Percentiles rank a stretch among this genome's conserved stretches.
These are phyloP conservation scores for Geotrichum cucujoidarum DNA, from an alignment of 1,139 yeast genomes.

Conservation along the genomic window DNA sequence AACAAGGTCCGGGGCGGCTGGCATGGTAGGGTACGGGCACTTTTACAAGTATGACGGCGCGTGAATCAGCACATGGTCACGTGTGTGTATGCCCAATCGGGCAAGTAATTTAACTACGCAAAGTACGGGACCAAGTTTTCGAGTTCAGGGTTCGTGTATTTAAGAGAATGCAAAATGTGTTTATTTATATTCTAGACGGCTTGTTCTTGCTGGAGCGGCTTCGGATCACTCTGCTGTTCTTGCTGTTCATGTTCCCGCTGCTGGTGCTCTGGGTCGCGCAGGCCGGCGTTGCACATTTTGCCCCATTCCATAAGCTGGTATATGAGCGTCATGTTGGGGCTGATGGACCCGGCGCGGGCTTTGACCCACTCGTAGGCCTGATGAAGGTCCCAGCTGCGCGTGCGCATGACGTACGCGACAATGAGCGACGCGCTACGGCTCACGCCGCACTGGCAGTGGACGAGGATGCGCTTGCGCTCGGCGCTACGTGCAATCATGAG, in stretches of 20 bases:
- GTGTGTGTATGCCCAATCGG: no score
- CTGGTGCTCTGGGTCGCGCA: not conserved
- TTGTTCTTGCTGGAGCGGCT: not conserved
- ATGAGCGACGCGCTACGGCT: slow-evolving; percentile 82
- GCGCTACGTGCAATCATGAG: slow-evolving; percentile 42
- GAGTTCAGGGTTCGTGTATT: no score
- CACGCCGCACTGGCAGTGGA: slow-evolving; percentile 93
- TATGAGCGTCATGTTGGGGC: slow-evolving; percentile 85
- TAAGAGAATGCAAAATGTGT: no score
- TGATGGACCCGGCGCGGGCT: slow-evolving; percentile 61
- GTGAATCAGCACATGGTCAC: no score
- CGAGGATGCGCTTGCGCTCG: slow-evolving; percentile 49
- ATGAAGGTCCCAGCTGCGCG: slow-evolving; percentile 54
- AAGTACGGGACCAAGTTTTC: no score
- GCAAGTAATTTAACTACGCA: no score
- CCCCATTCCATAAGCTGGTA: slow-evolving; percentile 83
- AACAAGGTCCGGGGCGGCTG: no score
- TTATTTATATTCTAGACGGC: not conserved
- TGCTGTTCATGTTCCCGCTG: no score
- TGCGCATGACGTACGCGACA: slow-evolving; percentile 77
- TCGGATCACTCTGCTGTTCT: no score
- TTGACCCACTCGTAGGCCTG: slow-evolving; percentile 73
- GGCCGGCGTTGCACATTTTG: not conserved
- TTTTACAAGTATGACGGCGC: no score
- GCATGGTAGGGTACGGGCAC: no score